A percentile compares a stretch with the other conserved stretches of the same genome.
Evolutionary conservation across 2,329 filamentous ascomycete species (phyloP).

Genomic region (Trichoderma cornu-damae): DNA sequence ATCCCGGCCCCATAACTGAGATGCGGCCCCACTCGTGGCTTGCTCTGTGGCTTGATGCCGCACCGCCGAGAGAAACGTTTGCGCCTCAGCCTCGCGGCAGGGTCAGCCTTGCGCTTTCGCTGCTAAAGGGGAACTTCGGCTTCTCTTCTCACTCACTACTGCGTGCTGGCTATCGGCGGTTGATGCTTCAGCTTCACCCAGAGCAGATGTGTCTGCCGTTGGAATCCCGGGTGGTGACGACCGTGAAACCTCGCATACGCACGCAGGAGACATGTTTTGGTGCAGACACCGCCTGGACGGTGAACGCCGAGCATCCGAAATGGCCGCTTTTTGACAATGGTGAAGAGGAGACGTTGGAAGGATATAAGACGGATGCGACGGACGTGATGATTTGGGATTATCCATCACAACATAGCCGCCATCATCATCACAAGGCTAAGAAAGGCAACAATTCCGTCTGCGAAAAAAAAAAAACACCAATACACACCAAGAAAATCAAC

Average conservation of each 20-base stretch:
- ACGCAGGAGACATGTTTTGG: neutral
- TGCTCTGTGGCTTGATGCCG: slow-evolving; percentile 10
- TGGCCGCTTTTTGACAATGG: neutral
- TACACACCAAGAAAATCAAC: too few species aligned
- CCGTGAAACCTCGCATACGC: neutral
- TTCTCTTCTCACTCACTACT: neutral
- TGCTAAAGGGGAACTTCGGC: neutral
- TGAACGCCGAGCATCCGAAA: neutral
- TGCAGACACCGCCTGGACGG: neutral
- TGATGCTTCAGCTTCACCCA: neutral
- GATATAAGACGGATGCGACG: slow-evolving; percentile 4
- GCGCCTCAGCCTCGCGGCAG: slow-evolving; percentile 7
- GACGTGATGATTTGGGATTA: neutral
- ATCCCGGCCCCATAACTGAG: too few species aligned
- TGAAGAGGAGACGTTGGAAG: neutral
- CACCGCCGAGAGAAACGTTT: neutral
- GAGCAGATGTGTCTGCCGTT: neutral
- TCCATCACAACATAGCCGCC: slow-evolving; percentile 1
- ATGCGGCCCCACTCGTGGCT: neutral
- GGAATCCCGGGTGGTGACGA: neutral
- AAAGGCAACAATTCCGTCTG: slow-evolving; percentile 28
- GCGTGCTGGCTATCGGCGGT: neutral
- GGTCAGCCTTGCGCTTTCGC: neutral
- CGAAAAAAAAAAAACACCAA: too few species aligned
- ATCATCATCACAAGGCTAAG: slow-evolving; percentile 25